Conservation (phyloP, 1,139 yeast species). For the Saccharomyces hybrid region DNA sequence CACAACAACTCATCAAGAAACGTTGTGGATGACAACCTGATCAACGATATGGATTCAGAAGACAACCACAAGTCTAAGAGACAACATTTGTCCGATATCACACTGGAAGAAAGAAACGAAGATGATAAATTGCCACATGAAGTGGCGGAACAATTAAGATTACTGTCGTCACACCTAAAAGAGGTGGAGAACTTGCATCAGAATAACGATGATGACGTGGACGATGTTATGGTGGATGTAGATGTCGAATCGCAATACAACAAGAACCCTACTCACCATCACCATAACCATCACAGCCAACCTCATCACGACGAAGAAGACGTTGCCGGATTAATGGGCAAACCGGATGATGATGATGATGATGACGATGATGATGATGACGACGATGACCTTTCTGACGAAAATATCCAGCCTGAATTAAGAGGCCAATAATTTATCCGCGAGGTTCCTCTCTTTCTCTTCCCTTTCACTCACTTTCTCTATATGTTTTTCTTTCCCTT, state of each 20-base stretch:
- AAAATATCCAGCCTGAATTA: conserved; percentile 32
- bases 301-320: neutral
- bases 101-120: conserved; percentile 19
- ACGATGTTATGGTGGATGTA: conserved; percentile 2
- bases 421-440: conserved; percentile 24
- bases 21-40: conserved; percentile 8
- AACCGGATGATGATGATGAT: neutral
- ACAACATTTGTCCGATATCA: neutral
- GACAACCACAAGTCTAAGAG: conserved; percentile 4
- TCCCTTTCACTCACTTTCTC: neutral
- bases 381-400: conserved; percentile 26
- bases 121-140: conserved; percentile 32
- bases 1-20: neutral
- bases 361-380: conserved; percentile 4
- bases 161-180: conserved; percentile 30
- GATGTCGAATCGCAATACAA: neutral
- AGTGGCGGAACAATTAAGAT: conserved; percentile 31
- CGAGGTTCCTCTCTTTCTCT: neutral
- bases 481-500: neutral
- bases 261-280: neutral
- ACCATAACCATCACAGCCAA: neutral
- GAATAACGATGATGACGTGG: conserved; percentile 8
- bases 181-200: conserved; percentile 25
- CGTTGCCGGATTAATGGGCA: neutral
- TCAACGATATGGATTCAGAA: conserved; percentile 10